Evolutionary conservation across 148 eudicot genomes (phyloP).

Genomic region (Rhododendron vialii): DNA sequence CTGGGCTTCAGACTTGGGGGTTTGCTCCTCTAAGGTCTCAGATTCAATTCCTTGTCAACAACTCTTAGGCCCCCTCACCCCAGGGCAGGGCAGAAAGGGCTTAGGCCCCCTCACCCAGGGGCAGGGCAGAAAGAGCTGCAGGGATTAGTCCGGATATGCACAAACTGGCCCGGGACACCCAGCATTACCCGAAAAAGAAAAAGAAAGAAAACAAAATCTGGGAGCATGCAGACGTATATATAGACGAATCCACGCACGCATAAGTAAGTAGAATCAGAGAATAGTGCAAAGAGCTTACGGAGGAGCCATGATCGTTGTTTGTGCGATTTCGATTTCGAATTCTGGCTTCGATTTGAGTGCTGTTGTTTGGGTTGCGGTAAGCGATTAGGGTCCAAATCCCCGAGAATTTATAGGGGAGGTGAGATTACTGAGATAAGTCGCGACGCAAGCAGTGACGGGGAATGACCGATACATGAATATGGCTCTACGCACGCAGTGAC

Average conservation of each 20-base stretch:
- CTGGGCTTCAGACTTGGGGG: neutral
- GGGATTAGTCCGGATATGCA: too few species aligned
- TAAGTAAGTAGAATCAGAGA: neutral
- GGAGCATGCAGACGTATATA: neutral
- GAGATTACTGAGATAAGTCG: neutral
- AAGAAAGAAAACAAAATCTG: neutral
- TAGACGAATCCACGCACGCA: neutral
- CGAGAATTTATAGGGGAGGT: neutral
- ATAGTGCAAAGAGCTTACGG: neutral
- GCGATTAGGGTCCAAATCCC: neutral
- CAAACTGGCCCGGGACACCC: too few species aligned
- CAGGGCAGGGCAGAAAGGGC: too few species aligned
- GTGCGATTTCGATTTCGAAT: neutral
- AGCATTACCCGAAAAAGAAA: too few species aligned
- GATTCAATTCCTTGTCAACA: neutral
- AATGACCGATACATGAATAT: neutral
- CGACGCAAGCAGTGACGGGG: slow-evolving; percentile 5
- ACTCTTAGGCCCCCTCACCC: neutral
- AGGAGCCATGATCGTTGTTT: neutral
- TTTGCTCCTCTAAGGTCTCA: neutral
- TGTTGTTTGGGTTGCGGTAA: neutral
- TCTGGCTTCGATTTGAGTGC: neutral
- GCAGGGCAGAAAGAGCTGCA: too few species aligned
- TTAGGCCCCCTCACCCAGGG: neutral
- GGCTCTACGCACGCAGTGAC: too few species aligned